Base-by-base conservation (phyloP, 176 grass and related monocot species). In the Oryza rufipogon region DNA sequence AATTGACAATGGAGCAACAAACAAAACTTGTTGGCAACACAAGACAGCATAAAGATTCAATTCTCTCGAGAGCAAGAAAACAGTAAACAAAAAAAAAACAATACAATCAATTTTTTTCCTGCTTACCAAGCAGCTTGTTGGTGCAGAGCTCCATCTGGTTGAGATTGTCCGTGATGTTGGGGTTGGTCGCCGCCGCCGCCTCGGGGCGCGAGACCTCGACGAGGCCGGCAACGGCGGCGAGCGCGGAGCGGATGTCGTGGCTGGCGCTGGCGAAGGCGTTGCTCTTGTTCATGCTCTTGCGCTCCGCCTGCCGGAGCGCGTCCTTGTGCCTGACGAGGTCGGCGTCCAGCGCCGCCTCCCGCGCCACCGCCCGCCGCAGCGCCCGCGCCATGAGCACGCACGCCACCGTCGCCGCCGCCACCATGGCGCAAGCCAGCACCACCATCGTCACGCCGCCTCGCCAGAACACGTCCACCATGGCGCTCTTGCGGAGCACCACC, bases 261-360 rank as follows among this genome's bases (percentile, higher is more conserved):
- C 82, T 97, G 22, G 90, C 91, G 32, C 82, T 80, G 28, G 84
- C 72, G 51, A 97, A 89, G 16, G 95, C 89, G n/a, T 95, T 87
- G 77, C 86, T 97, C 75, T 97, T 97, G 74, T 97, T 97, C 95
- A 95, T 91, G 67, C 88, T 93, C 76, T 93, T 97, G 61, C 87
- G 86, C 79, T 97, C 95, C 28, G 90, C 92, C 61, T 94, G 95
- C 56, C 80, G 78, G 16, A 92, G 89, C 46, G 78, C 88, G 79
- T 92, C 92, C 75, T 94, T 94, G 80, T 86, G 86, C 54, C 45
- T 87, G 16, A 93, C 85, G 11, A 95, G 78, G 14, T 93, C 80
- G 11, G 82, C 95, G 38, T 84, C 66, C 20, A 97, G 68, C 42
- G 63, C 9, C 12, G 85, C 76, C 56, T 91, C 76, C 15, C 69